phyloP scores from a whole-genome alignment of 1,284 basidiomycete genomes.

The Cryptococcus sp. region DNA sequence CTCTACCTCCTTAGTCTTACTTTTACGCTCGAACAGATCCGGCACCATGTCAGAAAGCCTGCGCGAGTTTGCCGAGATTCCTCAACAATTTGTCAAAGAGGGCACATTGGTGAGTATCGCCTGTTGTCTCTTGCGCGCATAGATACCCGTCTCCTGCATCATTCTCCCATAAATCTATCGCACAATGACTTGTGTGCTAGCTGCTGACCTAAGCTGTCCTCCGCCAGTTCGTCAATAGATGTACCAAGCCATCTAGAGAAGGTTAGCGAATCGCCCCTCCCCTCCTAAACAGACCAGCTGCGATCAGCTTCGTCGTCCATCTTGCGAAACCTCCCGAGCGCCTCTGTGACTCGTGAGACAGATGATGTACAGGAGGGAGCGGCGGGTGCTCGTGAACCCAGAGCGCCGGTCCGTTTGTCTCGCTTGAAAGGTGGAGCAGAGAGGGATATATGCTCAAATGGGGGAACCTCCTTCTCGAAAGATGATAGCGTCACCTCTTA shows the following conservation, averaged over 20 bases:
- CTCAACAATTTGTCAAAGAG: conserved; percentile 88
- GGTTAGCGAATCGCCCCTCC: conserved; percentile 59
- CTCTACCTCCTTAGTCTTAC: background rate
- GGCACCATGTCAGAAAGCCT: conserved; percentile 65
- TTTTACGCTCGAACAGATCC: background rate
- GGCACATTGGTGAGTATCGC: conserved; percentile 74
- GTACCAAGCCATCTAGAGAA: conserved; percentile 95
- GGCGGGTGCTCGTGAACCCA: too few species aligned
- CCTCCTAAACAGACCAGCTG: background rate
- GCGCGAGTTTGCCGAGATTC: conserved; percentile 86
- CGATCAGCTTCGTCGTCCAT: background rate
- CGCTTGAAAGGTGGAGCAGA: too few species aligned
- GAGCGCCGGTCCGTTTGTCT: too few species aligned
- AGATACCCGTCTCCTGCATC: background rate
- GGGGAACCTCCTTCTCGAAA: too few species aligned
- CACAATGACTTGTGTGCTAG: too few species aligned
- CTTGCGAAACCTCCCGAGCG: background rate
- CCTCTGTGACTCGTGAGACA: background rate
- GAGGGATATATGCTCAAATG: too few species aligned
- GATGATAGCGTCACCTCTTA: too few species aligned
- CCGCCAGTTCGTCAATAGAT: conserved; percentile 85
- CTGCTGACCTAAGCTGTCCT: conserved; percentile 6
- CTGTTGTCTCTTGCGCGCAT: background rate
- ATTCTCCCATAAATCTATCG: background rate
- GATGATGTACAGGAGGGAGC: too few species aligned